phyloP scores from a whole-genome alignment of 805 yeast genomes.

The Saccharomycopsis fodiens region DNA sequence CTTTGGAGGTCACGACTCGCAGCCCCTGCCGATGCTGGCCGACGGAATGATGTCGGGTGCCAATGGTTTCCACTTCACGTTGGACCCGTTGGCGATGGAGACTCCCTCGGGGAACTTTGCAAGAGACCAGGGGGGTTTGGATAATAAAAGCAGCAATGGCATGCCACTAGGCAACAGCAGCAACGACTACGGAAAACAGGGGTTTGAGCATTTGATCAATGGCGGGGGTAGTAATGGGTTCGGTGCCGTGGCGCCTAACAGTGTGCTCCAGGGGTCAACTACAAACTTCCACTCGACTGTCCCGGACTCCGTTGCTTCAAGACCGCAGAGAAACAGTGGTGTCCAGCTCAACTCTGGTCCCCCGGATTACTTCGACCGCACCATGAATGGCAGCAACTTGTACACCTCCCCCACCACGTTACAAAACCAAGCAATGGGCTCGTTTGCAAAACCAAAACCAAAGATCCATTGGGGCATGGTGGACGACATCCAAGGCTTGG shows the following conservation, averaged over 20 bases:
- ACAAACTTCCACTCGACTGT: neutral
- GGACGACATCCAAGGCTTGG: neutral
- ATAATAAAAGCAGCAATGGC: too few species aligned
- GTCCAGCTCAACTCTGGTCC: neutral
- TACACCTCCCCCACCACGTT: slow-evolving; percentile 18
- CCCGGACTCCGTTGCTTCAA: neutral
- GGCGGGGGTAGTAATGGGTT: too few species aligned
- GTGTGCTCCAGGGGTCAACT: neutral
- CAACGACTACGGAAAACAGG: too few species aligned
- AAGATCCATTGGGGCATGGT: slow-evolving; percentile 4
- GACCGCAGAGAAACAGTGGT: neutral
- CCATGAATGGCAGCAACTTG: neutral
- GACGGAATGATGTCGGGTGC: neutral
- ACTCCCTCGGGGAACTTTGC: slow-evolving; percentile 26
- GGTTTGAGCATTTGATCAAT: too few species aligned
- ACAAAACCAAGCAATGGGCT: neutral
- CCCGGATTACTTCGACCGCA: neutral
- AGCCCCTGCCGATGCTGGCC: neutral
- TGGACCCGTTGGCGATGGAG: slow-evolving; percentile 43
- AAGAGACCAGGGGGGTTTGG: too few species aligned
- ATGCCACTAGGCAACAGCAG: too few species aligned
- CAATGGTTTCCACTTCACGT: slow-evolving; percentile 30
- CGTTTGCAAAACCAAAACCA: too few species aligned
- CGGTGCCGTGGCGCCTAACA: too few species aligned
- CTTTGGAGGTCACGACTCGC: neutral